Percentiles rank a stretch among this genome's conserved stretches.
Evolutionary conservation across 345 rosid genomes (phyloP).

Genomic region (Ceriops zippeliana): DNA sequence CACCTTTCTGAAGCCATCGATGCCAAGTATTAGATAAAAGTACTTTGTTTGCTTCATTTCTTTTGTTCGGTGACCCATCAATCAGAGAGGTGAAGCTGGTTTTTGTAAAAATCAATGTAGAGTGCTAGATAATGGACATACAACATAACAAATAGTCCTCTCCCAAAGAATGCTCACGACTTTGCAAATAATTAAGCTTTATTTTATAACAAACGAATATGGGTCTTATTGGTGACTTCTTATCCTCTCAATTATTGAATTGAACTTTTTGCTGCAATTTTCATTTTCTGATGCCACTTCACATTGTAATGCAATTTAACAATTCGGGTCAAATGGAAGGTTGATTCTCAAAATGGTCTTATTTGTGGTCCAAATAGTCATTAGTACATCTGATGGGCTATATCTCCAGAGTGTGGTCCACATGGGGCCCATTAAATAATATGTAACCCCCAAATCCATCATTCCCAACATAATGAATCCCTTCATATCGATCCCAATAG

Average conservation of each 20-base stretch:
- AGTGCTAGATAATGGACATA: conserved; percentile 13
- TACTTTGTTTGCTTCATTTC: conserved; percentile 1
- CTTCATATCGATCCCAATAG: conserved; percentile 12
- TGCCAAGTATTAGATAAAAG: too few relatives aligned
- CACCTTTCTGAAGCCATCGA: conserved; percentile 43
- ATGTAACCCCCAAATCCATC: conserved; percentile 20
- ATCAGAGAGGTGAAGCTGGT: conserved; percentile 6
- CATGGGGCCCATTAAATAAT: background rate
- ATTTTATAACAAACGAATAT: conserved; percentile 40
- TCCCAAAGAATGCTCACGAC: conserved; percentile 29
- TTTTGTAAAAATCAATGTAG: conserved; percentile 21
- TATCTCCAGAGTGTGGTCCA: conserved; percentile 19
- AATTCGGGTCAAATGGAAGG: conserved; percentile 22
- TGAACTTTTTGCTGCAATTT: background rate
- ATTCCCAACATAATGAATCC: conserved; percentile 14
- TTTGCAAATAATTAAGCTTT: conserved; percentile 13
- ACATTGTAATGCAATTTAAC: too few relatives aligned
- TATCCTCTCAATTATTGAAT: background rate
- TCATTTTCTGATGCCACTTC: too few relatives aligned
- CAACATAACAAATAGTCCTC: conserved; percentile 44
- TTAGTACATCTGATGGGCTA: conserved; percentile 29
- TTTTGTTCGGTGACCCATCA: conserved; percentile 5
- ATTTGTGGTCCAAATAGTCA: conserved; percentile 7
- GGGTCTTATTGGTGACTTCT: conserved; percentile 35
- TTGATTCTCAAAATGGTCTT: background rate